phyloP scores from a whole-genome alignment of 805 yeast genomes.

The Ogataea haglerorum region DNA sequence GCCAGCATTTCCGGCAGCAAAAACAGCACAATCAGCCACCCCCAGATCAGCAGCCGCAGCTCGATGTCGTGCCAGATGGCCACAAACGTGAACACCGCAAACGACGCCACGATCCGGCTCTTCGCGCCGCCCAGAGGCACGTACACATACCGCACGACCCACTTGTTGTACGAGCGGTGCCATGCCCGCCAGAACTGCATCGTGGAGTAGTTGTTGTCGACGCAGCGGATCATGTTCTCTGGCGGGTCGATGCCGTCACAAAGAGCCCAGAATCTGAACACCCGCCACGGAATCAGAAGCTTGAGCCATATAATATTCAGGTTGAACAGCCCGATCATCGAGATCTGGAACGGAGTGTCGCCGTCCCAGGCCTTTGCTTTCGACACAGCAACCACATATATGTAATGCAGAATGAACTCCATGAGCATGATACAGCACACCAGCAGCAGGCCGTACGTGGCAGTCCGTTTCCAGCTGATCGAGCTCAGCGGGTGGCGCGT shows the following conservation, averaged over 20 bases:
- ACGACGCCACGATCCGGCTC: conserved; percentile 67
- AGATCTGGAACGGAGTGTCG: conserved; percentile 85
- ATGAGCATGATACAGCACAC: conserved; percentile 72
- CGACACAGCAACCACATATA: conserved; percentile 91
- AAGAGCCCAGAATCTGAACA: conserved; percentile 89
- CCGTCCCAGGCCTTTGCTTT: conserved; percentile 87
- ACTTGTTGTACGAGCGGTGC: conserved; percentile 91
- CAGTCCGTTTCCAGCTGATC: conserved; percentile 49
- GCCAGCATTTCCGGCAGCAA: conserved; percentile 80
- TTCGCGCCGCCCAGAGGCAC: conserved; percentile 86
- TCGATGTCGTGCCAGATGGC: conserved; percentile 99
- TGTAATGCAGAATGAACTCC: conserved; percentile 85
- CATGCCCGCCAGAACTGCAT: conserved; percentile 98
- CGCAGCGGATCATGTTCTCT: conserved; percentile 95
- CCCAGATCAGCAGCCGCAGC: conserved; percentile 84
- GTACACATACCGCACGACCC: conserved; percentile 86
- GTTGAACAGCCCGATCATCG: conserved; percentile 91
- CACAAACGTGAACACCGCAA: conserved; percentile 89
- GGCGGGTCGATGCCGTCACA: conserved; percentile 95
- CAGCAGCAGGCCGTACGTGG: conserved; percentile 65
- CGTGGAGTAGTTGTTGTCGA: conserved; percentile 90
- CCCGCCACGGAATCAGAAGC: conserved; percentile 90
- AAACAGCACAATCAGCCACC: conserved; percentile 88
- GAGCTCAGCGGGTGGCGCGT: conserved; percentile 56
- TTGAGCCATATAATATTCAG: conserved; percentile 92